These are phyloP conservation scores for Houttuynia cordata DNA, from an alignment of 164 flowering plant species.

Conservation along the genomic window DNA sequence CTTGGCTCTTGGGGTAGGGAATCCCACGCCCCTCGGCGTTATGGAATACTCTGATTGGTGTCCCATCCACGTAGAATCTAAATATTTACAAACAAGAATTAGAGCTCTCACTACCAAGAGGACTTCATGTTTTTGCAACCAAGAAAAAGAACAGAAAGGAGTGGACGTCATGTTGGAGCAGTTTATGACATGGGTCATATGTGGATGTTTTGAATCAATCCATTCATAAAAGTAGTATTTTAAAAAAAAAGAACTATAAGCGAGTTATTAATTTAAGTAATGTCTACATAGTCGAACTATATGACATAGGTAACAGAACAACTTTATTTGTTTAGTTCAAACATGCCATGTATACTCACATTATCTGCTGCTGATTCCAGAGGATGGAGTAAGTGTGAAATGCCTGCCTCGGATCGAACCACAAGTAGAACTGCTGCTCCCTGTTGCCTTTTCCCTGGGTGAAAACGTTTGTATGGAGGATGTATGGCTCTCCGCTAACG, in stretches of 20 bases:
- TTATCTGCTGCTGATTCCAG: constrained; percentile 6
- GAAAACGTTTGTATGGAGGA: constrained; percentile 11
- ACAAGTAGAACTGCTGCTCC: constrained; percentile 13
- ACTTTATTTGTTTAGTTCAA: too few species aligned
- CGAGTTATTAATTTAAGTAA: too few species aligned
- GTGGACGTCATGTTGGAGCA: background rate
- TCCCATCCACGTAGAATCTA: constrained; percentile 7
- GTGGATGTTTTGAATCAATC: background rate
- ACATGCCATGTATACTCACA: too few species aligned
- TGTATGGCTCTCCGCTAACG: constrained; percentile 9
- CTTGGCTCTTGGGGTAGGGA: constrained; percentile 5
- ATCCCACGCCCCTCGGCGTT: background rate
- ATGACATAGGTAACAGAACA: too few species aligned
- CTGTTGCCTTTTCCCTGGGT: constrained; percentile 10
- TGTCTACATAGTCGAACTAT: too few species aligned
- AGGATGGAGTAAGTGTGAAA: constrained; percentile 15
- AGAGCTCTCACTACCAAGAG: too few species aligned
- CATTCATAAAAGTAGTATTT: too few species aligned
- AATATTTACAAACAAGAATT: background rate
- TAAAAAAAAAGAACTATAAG: too few species aligned
- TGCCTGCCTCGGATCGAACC: constrained; percentile 7
- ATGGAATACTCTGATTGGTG: constrained; percentile 2
- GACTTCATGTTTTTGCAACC: background rate
- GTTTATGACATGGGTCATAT: background rate
- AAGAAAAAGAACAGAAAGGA: background rate